These are phyloP conservation scores for Colletotrichum liaoningense DNA, from an alignment of 2,329 filamentous ascomycete species.

Conservation along the genomic window DNA sequence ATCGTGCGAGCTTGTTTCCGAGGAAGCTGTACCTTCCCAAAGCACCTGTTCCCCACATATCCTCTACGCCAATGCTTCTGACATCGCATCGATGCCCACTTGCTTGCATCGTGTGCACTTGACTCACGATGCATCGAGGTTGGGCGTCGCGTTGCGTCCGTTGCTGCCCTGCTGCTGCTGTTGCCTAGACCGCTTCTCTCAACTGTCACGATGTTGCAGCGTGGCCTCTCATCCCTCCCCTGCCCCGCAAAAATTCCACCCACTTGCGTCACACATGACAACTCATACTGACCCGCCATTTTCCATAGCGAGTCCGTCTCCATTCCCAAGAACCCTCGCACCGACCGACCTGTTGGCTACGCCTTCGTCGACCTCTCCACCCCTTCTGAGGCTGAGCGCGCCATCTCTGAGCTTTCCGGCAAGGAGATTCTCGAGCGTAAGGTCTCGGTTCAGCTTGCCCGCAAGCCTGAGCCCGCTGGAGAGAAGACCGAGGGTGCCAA, in stretches of 20 bases:
- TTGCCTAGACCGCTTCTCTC: conserved; percentile 24
- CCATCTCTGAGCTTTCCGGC: conserved; percentile 94
- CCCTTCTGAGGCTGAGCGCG: conserved; percentile 92
- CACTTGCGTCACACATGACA: conserved; percentile 34
- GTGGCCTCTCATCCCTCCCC: conserved; percentile 32
- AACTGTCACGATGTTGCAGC: conserved; percentile 24
- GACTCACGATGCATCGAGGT: neutral
- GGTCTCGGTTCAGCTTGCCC: conserved; percentile 98
- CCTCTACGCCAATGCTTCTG: neutral
- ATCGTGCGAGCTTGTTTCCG: neutral
- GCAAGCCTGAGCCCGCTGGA: conserved; percentile 90
- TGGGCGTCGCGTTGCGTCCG: neutral
- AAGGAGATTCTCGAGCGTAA: conserved; percentile 99
- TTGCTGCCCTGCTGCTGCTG: neutral
- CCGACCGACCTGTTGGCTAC: conserved; percentile 97
- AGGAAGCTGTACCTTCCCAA: neutral
- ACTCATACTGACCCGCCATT: conserved; percentile 35
- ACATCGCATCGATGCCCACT: neutral
- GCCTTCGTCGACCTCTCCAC: conserved; percentile 98
- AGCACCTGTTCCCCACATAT: neutral
- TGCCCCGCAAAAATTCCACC: conserved; percentile 34
- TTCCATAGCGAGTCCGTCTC: conserved; percentile 89
- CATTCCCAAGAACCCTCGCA: conserved; percentile 99
- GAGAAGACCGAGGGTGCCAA: conserved; percentile 81
- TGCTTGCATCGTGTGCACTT: neutral